phyloP scores from a whole-genome alignment of 352 stramenopile genomes.

The Thalassiosira livingstoniorum region DNA sequence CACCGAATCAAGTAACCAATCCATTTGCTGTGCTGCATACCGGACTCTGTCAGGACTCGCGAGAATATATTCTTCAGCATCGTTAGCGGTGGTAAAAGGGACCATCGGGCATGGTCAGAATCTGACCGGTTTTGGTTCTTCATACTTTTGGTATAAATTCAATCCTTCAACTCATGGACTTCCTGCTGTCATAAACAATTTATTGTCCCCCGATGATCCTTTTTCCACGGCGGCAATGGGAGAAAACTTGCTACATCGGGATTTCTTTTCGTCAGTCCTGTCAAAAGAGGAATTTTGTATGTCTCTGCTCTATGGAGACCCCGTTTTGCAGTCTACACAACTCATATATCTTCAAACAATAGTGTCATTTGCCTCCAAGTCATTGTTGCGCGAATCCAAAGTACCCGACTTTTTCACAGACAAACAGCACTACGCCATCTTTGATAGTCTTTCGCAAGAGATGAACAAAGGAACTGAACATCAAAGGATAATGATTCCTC shows the following conservation, averaged over 20 bases:
- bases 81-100: constrained; percentile 29
- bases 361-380: constrained; percentile 36
- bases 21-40: constrained; percentile 43
- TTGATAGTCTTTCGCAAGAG: constrained; percentile 37
- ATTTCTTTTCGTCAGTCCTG: constrained; percentile 29
- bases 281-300: constrained; percentile 31
- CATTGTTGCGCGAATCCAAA: constrained; percentile 39
- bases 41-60: constrained; percentile 45
- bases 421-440: constrained; percentile 39
- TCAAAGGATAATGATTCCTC: constrained; percentile 30
- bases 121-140: constrained; percentile 27
- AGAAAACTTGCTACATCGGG: constrained; percentile 30
- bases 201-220: constrained; percentile 29
- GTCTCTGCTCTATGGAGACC: constrained; percentile 9
- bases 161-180: constrained; percentile 46
- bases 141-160: constrained; percentile 47
- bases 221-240: background rate
- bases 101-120: background rate
- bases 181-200: constrained; percentile 25
- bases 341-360: constrained; percentile 56
- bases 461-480: constrained; percentile 12
- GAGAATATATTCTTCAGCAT: constrained; percentile 54
- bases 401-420: constrained; percentile 45
- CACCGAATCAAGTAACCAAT: constrained; percentile 34
- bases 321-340: constrained; percentile 20